These are phyloP conservation scores for Filobasidium floriforme DNA, from an alignment of 768 basidiomycete genomes.

Conservation along the genomic window DNA sequence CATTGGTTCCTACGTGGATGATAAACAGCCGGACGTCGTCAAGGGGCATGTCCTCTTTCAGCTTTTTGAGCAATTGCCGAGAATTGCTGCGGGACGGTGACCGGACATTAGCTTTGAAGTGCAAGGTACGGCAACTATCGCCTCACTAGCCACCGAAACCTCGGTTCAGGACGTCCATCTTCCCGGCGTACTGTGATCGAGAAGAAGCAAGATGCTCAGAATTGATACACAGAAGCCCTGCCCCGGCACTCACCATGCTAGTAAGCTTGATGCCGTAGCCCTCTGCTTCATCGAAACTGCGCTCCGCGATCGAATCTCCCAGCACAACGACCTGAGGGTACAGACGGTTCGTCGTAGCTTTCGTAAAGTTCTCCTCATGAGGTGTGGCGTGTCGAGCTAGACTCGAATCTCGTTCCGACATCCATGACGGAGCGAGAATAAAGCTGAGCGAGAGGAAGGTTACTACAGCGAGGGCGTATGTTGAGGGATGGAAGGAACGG, in stretches of 20 bases:
- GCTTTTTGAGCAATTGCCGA: background rate
- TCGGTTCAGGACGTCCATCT: conserved; percentile 4
- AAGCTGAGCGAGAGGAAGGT: background rate
- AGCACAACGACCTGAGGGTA: background rate
- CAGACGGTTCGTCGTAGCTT: background rate
- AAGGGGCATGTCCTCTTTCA: conserved; percentile 1
- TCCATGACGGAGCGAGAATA: background rate
- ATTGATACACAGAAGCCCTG: background rate
- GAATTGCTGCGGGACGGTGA: background rate
- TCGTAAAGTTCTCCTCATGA: too few relatives aligned
- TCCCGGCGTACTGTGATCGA: background rate
- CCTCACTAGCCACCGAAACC: conserved; percentile 1
- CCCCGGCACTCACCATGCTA: background rate
- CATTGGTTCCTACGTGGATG: conserved; percentile 1
- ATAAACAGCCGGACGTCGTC: background rate
- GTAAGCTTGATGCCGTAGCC: background rate
- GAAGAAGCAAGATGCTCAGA: background rate
- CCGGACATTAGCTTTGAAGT: background rate
- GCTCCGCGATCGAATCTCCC: conserved; percentile 2
- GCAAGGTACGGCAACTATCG: too few relatives aligned
- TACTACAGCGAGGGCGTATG: background rate
- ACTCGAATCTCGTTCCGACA: background rate
- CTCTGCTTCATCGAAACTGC: background rate
- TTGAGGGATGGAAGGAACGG: background rate
- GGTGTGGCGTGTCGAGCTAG: background rate